Conservation (phyloP, 768 basidiomycete species). For the Lentinula detonsa region DNA sequence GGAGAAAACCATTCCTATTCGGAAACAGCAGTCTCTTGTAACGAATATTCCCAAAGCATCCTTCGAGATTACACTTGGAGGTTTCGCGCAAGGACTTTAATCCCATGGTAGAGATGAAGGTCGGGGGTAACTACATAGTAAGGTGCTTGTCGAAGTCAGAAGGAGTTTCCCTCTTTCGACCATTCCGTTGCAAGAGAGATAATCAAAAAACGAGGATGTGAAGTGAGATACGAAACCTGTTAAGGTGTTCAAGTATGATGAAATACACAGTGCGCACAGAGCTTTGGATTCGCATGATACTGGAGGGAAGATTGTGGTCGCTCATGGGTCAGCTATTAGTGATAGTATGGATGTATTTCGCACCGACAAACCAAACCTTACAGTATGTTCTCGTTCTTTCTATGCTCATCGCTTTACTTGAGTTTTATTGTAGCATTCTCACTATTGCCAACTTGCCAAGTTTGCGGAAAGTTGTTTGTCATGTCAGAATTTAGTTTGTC, state of each 20-base stretch:
- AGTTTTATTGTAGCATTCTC: too few species aligned
- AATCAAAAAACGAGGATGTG: slow-evolving; percentile 8
- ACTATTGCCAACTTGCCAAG: too few species aligned
- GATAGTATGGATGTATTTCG: too few species aligned
- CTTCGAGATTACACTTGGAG: slow-evolving; percentile 8
- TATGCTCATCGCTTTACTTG: too few species aligned
- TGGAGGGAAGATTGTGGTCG: slow-evolving; percentile 15
- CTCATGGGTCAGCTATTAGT: too few species aligned
- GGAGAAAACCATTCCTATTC: too few species aligned
- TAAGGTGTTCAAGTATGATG: slow-evolving; percentile 12
- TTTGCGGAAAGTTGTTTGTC: too few species aligned
- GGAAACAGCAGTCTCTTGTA: too few species aligned
- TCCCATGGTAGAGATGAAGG: slow-evolving; percentile 15
- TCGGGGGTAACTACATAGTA: slow-evolving; percentile 16
- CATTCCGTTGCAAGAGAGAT: slow-evolving; percentile 13
- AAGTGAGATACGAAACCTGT: slow-evolving; percentile 12
- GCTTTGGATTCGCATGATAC: slow-evolving; percentile 13
- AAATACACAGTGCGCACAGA: slow-evolving; percentile 14
- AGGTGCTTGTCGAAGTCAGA: slow-evolving; percentile 11
- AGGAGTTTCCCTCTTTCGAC: slow-evolving; percentile 15
- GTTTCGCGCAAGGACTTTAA: slow-evolving; percentile 14
- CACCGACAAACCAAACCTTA: too few species aligned
- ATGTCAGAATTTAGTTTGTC: too few species aligned
- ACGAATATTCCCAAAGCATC: too few species aligned
- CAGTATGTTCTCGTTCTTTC: too few species aligned